These are phyloP conservation scores for Zygoascus meyerae DNA, from an alignment of 1,139 yeast genomes.

Conservation along the genomic window DNA sequence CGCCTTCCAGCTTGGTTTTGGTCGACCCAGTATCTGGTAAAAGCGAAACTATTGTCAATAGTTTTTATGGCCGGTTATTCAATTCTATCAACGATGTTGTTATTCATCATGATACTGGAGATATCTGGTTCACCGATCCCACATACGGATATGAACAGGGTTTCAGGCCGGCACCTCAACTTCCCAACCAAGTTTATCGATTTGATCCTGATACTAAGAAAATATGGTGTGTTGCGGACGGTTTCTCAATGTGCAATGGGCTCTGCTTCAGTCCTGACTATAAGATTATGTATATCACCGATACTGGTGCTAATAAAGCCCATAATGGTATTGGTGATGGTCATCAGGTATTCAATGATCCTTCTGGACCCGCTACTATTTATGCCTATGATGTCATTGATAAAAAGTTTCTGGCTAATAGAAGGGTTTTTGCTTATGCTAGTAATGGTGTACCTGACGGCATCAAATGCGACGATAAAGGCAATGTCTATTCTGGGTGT, in stretches of 20 bases:
- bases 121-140: slow-evolving; percentile 31
- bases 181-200: slow-evolving; percentile 28
- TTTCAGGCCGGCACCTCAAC: slow-evolving; percentile 16
- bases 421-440: slow-evolving; percentile 26
- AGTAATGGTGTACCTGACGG: slow-evolving; percentile 30
- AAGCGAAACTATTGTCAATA: slow-evolving; percentile 14
- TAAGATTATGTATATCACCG: slow-evolving; percentile 25
- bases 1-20: slow-evolving; percentile 18
- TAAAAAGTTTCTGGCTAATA: slow-evolving; percentile 20
- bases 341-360: slow-evolving; percentile 5
- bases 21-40: slow-evolving; percentile 15
- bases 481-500: slow-evolving; percentile 30
- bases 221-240: slow-evolving; percentile 28
- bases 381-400: slow-evolving; percentile 25
- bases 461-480: slow-evolving; percentile 26
- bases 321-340: slow-evolving; percentile 14
- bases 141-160: slow-evolving; percentile 24
- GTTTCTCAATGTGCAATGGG: slow-evolving; percentile 25
- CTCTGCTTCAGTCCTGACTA: slow-evolving; percentile 26
- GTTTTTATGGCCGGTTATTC: slow-evolving; percentile 24
- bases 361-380: slow-evolving; percentile 19
- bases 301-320: slow-evolving; percentile 22
- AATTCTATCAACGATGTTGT: slow-evolving; percentile 29
- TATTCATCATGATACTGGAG: slow-evolving; percentile 22
- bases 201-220: slow-evolving; percentile 22